Conservation (phyloP, 495 filamentous ascomycete genomes). For the Letharia columbiana region DNA sequence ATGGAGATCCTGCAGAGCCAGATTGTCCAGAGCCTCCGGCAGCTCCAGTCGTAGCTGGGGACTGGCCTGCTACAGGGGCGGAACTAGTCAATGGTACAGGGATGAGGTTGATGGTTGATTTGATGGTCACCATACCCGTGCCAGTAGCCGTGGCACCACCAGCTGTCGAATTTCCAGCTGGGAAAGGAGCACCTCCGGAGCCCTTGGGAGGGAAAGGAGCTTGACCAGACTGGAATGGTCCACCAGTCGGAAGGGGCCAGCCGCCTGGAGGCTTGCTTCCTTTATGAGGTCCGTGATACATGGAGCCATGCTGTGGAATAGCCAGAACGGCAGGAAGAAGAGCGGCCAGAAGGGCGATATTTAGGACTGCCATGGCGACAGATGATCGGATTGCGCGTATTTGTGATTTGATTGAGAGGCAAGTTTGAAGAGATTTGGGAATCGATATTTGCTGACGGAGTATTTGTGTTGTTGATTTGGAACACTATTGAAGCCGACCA, state of each 20-base stretch:
- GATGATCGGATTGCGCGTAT: constrained; percentile 5
- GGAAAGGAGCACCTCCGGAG: constrained; percentile 17
- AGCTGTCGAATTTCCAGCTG: constrained; percentile 13
- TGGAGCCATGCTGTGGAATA: constrained; percentile 19
- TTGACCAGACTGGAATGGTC: constrained; percentile 6
- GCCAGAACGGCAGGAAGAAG: constrained; percentile 24
- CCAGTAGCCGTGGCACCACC: constrained; percentile 10
- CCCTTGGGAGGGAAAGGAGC: constrained; percentile 3
- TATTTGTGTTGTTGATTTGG: constrained; percentile 6
- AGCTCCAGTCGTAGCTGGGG: constrained; percentile 13
- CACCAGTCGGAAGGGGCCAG: constrained; percentile 11
- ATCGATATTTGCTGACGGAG: background rate
- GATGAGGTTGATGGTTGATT: constrained; percentile 19
- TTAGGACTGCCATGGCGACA: constrained; percentile 22
- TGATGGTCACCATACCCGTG: constrained; percentile 16
- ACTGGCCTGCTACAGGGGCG: background rate
- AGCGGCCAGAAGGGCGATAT: constrained; percentile 20
- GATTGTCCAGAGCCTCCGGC: background rate
- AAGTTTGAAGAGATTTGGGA: background rate
- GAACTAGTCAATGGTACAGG: constrained; percentile 13
- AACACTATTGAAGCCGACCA: constrained; percentile 23
- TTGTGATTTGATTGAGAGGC: background rate
- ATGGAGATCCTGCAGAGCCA: constrained; percentile 2
- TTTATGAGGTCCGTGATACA: constrained; percentile 9
- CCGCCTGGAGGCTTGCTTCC: constrained; percentile 4